A percentile compares a stretch with the other conserved stretches of the same genome.
Conservation (phyloP, 768 basidiomycete genomes). For the Chlorophyllum brunneum region DNA sequence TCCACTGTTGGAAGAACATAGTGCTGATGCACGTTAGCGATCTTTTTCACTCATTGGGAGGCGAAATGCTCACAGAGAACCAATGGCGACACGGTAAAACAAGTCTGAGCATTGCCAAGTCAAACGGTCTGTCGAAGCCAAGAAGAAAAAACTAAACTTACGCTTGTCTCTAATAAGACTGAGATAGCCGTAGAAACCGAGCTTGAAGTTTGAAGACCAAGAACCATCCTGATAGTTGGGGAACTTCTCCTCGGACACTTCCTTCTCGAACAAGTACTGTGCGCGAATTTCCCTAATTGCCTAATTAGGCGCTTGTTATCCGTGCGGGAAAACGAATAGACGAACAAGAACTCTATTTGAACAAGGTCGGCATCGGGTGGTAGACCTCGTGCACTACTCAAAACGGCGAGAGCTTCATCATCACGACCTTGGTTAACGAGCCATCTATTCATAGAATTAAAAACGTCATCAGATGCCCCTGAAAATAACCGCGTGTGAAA, state of each 20-base stretch:
- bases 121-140: not conserved
- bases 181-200: slow-evolving; percentile 56
- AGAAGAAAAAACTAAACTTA: slow-evolving; percentile 16
- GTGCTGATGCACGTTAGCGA: slow-evolving; percentile 29
- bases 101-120: slow-evolving; percentile 35
- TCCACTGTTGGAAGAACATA: slow-evolving; percentile 87
- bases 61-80: slow-evolving; percentile 40
- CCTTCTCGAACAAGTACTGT: slow-evolving; percentile 70
- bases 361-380: slow-evolving; percentile 60
- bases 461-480: slow-evolving; percentile 1
- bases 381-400: slow-evolving; percentile 55
- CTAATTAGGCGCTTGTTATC: not conserved
- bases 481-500: not conserved
- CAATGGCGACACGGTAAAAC: slow-evolving; percentile 59
- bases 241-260: slow-evolving; percentile 50
- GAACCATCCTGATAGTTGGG: slow-evolving; percentile 65
- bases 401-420: slow-evolving; percentile 64
- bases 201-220: slow-evolving; percentile 52
- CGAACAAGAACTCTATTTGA: slow-evolving; percentile 70
- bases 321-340: slow-evolving; percentile 8
- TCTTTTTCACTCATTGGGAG: not conserved
- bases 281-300: slow-evolving; percentile 62
- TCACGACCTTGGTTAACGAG: slow-evolving; percentile 75
- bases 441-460: slow-evolving; percentile 41
- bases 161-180: slow-evolving; percentile 55